A percentile compares a stretch with the other conserved stretches of the same genome.
These are phyloP conservation scores for Diplosphaera chodatii DNA, from an alignment of 139 green algal genomes.

Conservation along the genomic window DNA sequence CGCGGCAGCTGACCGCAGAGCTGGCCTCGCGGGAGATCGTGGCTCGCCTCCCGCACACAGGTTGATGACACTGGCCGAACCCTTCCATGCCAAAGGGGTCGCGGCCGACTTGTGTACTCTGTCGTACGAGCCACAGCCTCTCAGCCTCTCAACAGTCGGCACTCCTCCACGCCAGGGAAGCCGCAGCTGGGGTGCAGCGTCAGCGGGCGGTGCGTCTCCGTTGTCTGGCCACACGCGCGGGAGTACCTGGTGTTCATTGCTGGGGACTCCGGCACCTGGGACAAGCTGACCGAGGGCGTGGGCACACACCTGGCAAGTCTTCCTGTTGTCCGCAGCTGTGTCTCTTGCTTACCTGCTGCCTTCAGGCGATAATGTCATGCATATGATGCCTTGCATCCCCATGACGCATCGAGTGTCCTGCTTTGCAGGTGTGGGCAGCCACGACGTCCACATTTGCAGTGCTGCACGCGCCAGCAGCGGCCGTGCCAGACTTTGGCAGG, in stretches of 20 bases:
- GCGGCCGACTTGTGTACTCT: too few relatives aligned
- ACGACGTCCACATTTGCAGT: constrained; percentile 19
- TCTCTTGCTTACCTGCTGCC: too few relatives aligned
- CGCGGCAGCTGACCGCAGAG: constrained; percentile 17
- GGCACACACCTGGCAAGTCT: not conserved
- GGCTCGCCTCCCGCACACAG: constrained; percentile 5
- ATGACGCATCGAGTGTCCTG: too few relatives aligned
- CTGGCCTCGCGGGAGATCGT: constrained; percentile 11
- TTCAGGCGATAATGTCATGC: too few relatives aligned
- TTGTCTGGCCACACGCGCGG: constrained; percentile 19
- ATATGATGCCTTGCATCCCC: too few relatives aligned
- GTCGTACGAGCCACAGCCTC: too few relatives aligned
- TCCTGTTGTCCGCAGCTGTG: too few relatives aligned
- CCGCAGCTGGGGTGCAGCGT: constrained; percentile 5
- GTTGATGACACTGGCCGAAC: not conserved
- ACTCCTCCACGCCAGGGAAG: too few relatives aligned
- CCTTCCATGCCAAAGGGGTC: too few relatives aligned
- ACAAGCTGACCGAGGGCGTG: constrained; percentile 7
- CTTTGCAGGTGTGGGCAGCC: constrained; percentile 10
- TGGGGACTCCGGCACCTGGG: constrained; percentile 3
- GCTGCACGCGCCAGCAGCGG: constrained; percentile 6
- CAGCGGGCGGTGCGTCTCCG: constrained; percentile 11
- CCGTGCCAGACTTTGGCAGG: not conserved
- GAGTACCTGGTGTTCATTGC: constrained; percentile 14
- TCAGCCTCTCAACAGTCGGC: too few relatives aligned